phyloP scores from a whole-genome alignment of 495 filamentous ascomycete species.

The Choiromyces venosus region DNA sequence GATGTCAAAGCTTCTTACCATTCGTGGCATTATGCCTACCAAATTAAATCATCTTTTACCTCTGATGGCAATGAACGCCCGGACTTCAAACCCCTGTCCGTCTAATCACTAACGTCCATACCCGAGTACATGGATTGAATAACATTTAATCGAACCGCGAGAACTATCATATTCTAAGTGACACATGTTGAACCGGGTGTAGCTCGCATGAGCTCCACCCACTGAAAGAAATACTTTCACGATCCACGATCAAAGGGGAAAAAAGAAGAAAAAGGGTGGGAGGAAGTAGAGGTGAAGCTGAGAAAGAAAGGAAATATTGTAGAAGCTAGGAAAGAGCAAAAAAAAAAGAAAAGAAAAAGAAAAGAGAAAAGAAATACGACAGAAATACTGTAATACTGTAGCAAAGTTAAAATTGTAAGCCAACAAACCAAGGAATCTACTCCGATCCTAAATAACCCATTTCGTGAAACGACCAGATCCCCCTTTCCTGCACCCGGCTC shows the following conservation, averaged over 20 bases:
- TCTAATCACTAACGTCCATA: too few relatives aligned
- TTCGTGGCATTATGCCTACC: too few relatives aligned
- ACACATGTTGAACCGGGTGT: background rate
- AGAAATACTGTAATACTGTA: conserved; percentile 16
- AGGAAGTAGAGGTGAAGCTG: conserved; percentile 13
- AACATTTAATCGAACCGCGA: background rate
- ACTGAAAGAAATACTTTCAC: background rate
- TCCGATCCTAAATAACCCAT: conserved; percentile 17
- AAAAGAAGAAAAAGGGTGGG: background rate
- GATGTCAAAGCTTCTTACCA: too few relatives aligned
- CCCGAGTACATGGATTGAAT: too few relatives aligned
- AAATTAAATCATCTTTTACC: too few relatives aligned
- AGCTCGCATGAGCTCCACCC: background rate
- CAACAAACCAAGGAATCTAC: conserved; percentile 28
- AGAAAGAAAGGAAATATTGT: conserved; percentile 15
- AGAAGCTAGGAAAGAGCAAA: conserved; percentile 19
- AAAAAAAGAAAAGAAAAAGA: conserved; percentile 30
- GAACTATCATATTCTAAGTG: background rate
- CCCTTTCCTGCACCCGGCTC: conserved; percentile 14
- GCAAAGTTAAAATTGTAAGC: background rate
- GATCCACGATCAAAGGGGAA: background rate
- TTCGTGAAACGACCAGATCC: conserved; percentile 15
- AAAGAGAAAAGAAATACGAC: conserved; percentile 50
- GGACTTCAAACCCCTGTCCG: too few relatives aligned
- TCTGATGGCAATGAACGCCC: too few relatives aligned